Conservation (phyloP, 2,329 filamentous ascomycete species). For the Colletotrichum liriopes region DNA sequence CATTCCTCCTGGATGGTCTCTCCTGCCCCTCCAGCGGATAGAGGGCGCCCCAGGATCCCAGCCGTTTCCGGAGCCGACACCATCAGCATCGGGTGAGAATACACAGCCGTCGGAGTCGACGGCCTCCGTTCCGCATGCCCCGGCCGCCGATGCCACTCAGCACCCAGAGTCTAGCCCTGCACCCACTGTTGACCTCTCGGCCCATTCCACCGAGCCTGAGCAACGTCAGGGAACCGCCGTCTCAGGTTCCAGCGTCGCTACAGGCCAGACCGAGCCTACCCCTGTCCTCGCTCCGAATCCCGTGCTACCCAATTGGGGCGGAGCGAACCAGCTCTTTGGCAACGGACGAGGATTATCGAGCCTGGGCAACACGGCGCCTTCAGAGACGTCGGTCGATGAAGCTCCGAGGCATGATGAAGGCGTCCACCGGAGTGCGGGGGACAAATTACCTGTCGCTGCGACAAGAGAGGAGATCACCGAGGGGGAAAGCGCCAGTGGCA, state of each 20-base stretch:
- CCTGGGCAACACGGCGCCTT: conserved; percentile 22
- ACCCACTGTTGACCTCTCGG: not conserved
- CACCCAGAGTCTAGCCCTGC: conserved; percentile 1
- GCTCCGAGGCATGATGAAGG: conserved; percentile 37
- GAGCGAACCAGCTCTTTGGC: conserved; percentile 64
- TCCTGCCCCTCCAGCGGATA: conserved; percentile 73
- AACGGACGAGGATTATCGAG: conserved; percentile 45
- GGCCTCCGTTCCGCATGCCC: not conserved
- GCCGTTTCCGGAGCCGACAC: conserved; percentile 46
- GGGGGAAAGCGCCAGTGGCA: conserved; percentile 16
- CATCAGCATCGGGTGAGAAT: conserved; percentile 32
- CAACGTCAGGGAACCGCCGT: conserved; percentile 17
- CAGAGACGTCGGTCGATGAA: conserved; percentile 33
- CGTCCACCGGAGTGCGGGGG: not conserved
- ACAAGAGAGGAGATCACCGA: conserved; percentile 29
- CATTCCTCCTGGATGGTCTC: conserved; percentile 76
- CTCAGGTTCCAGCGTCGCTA: conserved; percentile 16
- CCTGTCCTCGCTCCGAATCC: conserved; percentile 65
- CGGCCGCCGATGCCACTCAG: not conserved
- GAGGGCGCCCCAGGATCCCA: conserved; percentile 54
- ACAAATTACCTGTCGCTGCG: conserved; percentile 24
- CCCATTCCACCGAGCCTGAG: conserved; percentile 19
- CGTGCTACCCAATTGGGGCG: conserved; percentile 66
- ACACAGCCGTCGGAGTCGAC: conserved; percentile 2
- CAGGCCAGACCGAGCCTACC: conserved; percentile 46